Base-by-base conservation (phyloP, 768 basidiomycete genomes). In the Leccinum incarnatum region DNA sequence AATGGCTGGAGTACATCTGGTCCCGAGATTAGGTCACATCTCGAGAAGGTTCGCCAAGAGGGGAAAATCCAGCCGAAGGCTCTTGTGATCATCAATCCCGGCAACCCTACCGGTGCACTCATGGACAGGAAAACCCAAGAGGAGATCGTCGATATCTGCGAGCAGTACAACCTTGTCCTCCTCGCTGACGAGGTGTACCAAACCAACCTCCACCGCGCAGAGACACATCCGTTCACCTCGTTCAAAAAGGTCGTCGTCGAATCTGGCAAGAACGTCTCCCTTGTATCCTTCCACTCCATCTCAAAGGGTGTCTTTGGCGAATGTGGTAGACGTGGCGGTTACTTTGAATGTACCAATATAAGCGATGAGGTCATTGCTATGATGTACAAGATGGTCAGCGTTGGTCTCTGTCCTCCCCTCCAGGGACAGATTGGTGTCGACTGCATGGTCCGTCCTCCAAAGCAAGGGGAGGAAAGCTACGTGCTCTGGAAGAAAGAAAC, bases 141-240 rank as follows among this genome's bases (percentile, higher is more conserved):
- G 57, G 76, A 82, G 51, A 82, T 99, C 57, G 85, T 97, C n/a
- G 75, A 84, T 27, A 74, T 98, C 10, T 96, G 94, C 75, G 91
- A 95, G 70, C 80, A 89, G 64, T 79, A 98, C 75, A 78, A 79
- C 7, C 85, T 99, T 57, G 89, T 96, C 21, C 84, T 99, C 53
- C 83, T 98, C 63, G 96, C 96, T 0, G 96, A 99, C 74, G 96
- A 99, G 74, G 96, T 99, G n/a, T 98, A 99, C 81, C 96, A 99
- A 75, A 77, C 77, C 65, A 98, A 98, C 78, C 82, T 98, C 47
- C 95, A 95, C 78, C 78, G 81, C 48, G 78, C 76, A 45, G 68
- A 73, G 3, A 78, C 78, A 2, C 85, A 90, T 71, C 82, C 90
- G 0, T 99, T 99, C 82, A 84, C 86, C 52, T 93, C 91, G 10